phyloP scores from a whole-genome alignment of 2,329 filamentous ascomycete genomes.

The Venturia effusa region DNA sequence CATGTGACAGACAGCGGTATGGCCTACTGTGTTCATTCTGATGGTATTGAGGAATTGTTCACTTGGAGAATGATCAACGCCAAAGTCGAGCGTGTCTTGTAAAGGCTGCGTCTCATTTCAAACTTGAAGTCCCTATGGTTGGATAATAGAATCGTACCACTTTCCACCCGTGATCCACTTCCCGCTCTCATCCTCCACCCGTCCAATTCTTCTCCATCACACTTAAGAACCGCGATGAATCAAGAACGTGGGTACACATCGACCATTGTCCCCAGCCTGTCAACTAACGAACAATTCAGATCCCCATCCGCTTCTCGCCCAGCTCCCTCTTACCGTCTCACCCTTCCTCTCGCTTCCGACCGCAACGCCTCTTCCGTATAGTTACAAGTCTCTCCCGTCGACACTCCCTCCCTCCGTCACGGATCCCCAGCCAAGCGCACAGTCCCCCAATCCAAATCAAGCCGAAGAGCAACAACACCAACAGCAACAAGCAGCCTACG shows the following conservation, averaged over 20 bases:
- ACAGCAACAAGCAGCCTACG: conserved; percentile 46
- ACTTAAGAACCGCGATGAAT: conserved; percentile 18
- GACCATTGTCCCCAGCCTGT: background rate
- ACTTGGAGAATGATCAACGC: background rate
- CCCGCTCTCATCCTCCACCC: background rate
- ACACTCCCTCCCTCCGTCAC: conserved; percentile 67
- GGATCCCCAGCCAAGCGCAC: conserved; percentile 23
- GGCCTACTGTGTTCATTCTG: conserved; percentile 12
- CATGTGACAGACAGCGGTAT: background rate
- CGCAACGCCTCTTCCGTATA: conserved; percentile 86
- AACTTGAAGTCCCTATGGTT: no score
- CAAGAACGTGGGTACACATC: conserved; percentile 24
- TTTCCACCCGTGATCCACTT: background rate
- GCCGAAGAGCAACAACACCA: conserved; percentile 29
- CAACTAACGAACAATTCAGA: conserved; percentile 19
- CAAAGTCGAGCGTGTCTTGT: background rate
- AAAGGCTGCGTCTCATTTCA: background rate
- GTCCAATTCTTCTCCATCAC: background rate
- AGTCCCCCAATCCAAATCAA: conserved; percentile 57
- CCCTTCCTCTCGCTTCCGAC: conserved; percentile 87
- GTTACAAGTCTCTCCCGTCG: conserved; percentile 82
- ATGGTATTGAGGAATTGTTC: background rate
- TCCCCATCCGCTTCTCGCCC: conserved; percentile 78
- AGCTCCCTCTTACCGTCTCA: conserved; percentile 86
- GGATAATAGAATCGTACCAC: background rate